Evolutionary conservation across 1,284 basidiomycete genomes (phyloP).

Genomic region (Puccinia horiana): DNA sequence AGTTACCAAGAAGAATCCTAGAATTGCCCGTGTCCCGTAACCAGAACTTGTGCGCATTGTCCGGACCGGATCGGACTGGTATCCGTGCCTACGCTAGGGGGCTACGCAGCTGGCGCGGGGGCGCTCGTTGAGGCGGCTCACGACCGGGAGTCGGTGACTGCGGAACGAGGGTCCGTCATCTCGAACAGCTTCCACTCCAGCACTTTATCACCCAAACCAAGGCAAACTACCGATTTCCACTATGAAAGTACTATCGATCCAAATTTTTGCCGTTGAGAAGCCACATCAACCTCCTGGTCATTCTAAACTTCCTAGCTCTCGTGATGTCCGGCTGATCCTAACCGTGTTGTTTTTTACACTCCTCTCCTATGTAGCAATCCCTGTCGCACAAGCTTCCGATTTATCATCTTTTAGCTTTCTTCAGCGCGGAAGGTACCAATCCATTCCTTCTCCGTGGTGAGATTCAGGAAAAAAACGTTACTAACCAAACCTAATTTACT

Average conservation of each 20-base stretch:
- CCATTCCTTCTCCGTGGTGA: slow-evolving; percentile 60
- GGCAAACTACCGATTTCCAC: not conserved
- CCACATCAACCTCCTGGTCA: slow-evolving; percentile 57
- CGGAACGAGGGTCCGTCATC: too few relatives aligned
- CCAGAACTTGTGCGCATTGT: too few relatives aligned
- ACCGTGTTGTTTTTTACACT: too few relatives aligned
- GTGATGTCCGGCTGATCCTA: slow-evolving; percentile 54
- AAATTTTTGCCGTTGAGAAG: slow-evolving; percentile 58
- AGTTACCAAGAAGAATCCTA: slow-evolving; percentile 18
- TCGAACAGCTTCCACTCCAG: too few relatives aligned
- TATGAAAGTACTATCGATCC: slow-evolving; percentile 63
- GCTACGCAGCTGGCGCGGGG: too few relatives aligned
- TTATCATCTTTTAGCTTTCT: slow-evolving; percentile 92
- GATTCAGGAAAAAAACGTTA: not conserved
- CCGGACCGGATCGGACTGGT: too few relatives aligned
- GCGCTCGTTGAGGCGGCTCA: too few relatives aligned
- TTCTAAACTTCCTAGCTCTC: slow-evolving; percentile 14
- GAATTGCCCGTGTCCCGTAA: slow-evolving; percentile 24
- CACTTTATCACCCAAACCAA: too few relatives aligned
- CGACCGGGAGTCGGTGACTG: too few relatives aligned
- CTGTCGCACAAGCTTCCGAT: slow-evolving; percentile 74
- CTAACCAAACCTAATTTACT: not conserved
- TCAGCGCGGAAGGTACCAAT: slow-evolving; percentile 65
- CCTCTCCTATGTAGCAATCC: slow-evolving; percentile 61
- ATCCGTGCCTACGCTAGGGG: too few relatives aligned